Percentiles rank a stretch among this genome's conserved stretches.
Conservation (phyloP, 371 early-diverging fungal genomes). For the Mucor racemosus region DNA sequence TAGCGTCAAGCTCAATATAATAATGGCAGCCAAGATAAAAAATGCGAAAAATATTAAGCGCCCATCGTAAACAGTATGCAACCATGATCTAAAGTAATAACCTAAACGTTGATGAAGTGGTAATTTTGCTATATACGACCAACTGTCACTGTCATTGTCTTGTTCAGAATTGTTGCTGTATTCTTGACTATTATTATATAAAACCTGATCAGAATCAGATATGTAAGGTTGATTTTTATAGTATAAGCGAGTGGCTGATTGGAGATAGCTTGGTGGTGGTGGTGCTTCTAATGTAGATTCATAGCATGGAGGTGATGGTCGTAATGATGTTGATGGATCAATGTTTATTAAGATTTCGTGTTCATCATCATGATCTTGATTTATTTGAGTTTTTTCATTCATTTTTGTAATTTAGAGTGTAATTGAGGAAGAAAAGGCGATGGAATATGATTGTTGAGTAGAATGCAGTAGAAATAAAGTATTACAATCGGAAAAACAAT, state of each 20-base stretch:
- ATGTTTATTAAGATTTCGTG: background rate
- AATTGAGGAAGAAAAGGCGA: background rate
- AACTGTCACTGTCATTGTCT: background rate
- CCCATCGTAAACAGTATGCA: conserved; percentile 7
- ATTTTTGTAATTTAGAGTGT: background rate
- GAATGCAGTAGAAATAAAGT: background rate
- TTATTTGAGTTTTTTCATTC: conserved; percentile 2
- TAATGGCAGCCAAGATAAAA: conserved; percentile 6
- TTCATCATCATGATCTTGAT: background rate
- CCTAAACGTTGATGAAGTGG: background rate
- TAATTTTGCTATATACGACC: background rate
- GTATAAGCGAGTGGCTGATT: conserved; percentile 8
- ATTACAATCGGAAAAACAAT: background rate
- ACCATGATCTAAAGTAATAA: conserved; percentile 13
- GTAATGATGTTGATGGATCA: background rate
- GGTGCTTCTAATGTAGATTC: background rate
- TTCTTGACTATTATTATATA: background rate
- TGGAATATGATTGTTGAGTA: background rate
- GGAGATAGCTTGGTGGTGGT: conserved; percentile 14
- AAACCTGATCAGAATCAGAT: background rate
- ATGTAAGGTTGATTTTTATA: conserved; percentile 19
- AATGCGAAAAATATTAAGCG: conserved; percentile 11
- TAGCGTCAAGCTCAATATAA: background rate
- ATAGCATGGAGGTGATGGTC: conserved; percentile 6
- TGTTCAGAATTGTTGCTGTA: background rate